These are phyloP conservation scores for Radiomyces spectabilis DNA, from an alignment of 192 early-diverging fungal species.

Conservation along the genomic window DNA sequence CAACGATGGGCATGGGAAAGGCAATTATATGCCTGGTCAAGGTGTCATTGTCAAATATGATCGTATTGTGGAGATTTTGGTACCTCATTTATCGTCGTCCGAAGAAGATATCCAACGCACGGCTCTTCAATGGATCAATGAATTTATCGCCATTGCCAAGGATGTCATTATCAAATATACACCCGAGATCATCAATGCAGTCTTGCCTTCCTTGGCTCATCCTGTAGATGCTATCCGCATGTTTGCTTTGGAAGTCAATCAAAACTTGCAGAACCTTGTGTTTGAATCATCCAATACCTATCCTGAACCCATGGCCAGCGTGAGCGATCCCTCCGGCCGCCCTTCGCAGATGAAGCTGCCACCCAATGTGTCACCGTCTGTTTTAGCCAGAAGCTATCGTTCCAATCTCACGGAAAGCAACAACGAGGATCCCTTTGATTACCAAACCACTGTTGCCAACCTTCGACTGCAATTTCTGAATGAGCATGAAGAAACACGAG, in stretches of 20 bases:
- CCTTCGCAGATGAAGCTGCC: neutral
- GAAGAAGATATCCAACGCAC: conserved; percentile 91
- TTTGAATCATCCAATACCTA: conserved; percentile 42
- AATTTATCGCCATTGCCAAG: conserved; percentile 78
- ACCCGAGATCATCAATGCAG: conserved; percentile 71
- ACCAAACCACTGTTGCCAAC: conserved; percentile 70
- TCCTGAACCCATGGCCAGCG: conserved; percentile 17
- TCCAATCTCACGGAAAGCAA: neutral
- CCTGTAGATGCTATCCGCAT: conserved; percentile 53
- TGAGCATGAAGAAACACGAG: conserved; percentile 88
- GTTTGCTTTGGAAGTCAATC: conserved; percentile 79
- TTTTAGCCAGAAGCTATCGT: too few species aligned
- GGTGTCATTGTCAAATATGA: conserved; percentile 78
- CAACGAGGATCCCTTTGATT: conserved; percentile 70
- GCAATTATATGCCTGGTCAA: conserved; percentile 67
- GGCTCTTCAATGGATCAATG: conserved; percentile 87
- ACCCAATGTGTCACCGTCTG: too few species aligned
- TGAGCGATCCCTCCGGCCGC: neutral
- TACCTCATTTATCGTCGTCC: conserved; percentile 66
- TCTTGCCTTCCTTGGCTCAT: conserved; percentile 85
- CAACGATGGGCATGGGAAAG: conserved; percentile 42
- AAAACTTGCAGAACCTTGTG: conserved; percentile 71
- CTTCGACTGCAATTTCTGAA: conserved; percentile 74
- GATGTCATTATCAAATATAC: conserved; percentile 79
- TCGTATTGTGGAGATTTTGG: conserved; percentile 75